These are phyloP conservation scores for Aspergillus bridgeri DNA, from an alignment of 495 filamentous ascomycete species.

Conservation along the genomic window DNA sequence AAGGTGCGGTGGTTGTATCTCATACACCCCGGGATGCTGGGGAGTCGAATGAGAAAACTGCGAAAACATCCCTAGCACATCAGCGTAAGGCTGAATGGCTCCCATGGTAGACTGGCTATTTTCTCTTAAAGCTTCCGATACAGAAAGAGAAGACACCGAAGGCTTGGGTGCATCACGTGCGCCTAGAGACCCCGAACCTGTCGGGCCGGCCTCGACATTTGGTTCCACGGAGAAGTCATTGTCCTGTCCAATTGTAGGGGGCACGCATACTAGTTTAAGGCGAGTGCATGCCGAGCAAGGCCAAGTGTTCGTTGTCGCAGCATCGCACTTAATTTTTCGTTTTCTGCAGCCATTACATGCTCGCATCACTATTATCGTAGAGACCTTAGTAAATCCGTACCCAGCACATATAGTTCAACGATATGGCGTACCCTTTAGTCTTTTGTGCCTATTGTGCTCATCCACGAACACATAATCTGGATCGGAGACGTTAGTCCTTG, in stretches of 20 bases:
- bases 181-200: conserved; percentile 20
- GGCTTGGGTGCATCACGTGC: conserved; percentile 24
- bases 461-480: conserved; percentile 99
- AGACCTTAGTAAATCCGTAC: neutral
- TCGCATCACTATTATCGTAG: conserved; percentile 75
- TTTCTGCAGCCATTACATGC: conserved; percentile 95
- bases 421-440: conserved; percentile 74
- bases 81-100: conserved; percentile 29
- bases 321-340: conserved; percentile 87
- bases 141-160: conserved; percentile 31
- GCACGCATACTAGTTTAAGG: conserved; percentile 88
- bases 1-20: conserved; percentile 58
- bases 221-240: conserved; percentile 56
- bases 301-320: conserved; percentile 97
- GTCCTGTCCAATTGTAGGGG: conserved; percentile 85
- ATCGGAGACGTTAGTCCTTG: conserved; percentile 9
- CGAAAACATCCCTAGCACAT: conserved; percentile 35
- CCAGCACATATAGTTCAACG: neutral
- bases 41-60: conserved; percentile 33
- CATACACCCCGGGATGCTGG: conserved; percentile 76
- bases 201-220: conserved; percentile 23
- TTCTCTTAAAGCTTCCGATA: conserved; percentile 28
- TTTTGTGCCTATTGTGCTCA: conserved; percentile 97
- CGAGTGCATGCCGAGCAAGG: conserved; percentile 93
- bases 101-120: conserved; percentile 24